These are phyloP conservation scores for Grammothele lineata DNA, from an alignment of 768 basidiomycete species.

Conservation along the genomic window DNA sequence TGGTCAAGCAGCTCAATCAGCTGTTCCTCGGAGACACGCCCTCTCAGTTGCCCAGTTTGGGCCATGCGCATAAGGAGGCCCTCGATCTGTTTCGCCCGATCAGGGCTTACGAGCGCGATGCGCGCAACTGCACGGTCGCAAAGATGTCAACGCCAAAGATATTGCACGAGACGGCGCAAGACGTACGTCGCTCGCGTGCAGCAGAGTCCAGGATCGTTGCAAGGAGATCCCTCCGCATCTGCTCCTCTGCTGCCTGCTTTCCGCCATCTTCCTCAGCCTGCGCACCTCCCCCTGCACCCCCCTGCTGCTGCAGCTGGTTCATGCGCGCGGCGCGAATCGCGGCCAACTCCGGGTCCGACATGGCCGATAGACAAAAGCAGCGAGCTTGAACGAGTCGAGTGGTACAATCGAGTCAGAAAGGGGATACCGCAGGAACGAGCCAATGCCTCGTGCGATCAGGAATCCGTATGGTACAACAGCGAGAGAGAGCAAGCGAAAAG, in stretches of 20 bases:
- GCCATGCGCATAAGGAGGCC: slow-evolving; percentile 76
- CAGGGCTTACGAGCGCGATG: slow-evolving; percentile 82
- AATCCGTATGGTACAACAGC: no score
- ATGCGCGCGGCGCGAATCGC: slow-evolving; percentile 42
- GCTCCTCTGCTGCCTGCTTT: slow-evolving; percentile 58
- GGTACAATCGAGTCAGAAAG: neutral
- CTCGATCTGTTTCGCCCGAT: slow-evolving; percentile 79
- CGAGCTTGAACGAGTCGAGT: no score
- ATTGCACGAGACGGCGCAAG: neutral
- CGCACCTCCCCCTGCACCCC: slow-evolving; percentile 13
- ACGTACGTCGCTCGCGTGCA: slow-evolving; percentile 76
- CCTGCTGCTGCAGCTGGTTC: slow-evolving; percentile 34
- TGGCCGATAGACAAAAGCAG: slow-evolving; percentile 2
- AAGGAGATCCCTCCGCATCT: slow-evolving; percentile 73
- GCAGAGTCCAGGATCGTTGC: slow-evolving; percentile 71
- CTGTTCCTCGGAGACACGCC: slow-evolving; percentile 73
- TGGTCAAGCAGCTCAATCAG: slow-evolving; percentile 85
- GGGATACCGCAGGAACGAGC: no score
- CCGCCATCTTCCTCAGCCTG: slow-evolving; percentile 50
- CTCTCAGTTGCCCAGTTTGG: slow-evolving; percentile 75
- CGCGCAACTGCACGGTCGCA: slow-evolving; percentile 60
- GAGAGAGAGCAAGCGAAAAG: neutral
- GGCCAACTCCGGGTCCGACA: slow-evolving; percentile 38
- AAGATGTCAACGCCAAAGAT: neutral
- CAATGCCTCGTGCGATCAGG: no score